Evolutionary conservation across 1,284 basidiomycete species (phyloP).

Genomic region (Puccinia polysora): DNA sequence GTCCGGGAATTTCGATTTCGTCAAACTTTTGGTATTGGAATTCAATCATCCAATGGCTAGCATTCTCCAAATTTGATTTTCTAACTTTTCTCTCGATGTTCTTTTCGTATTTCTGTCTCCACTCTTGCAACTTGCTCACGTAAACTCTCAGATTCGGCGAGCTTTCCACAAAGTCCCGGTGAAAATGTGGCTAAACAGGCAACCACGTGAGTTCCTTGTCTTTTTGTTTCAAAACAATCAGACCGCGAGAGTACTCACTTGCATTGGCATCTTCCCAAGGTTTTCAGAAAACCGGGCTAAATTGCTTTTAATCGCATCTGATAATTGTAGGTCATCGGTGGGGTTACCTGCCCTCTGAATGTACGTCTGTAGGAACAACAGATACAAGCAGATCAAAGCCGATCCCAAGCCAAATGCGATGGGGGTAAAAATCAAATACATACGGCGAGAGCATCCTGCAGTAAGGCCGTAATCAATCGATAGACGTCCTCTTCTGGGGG

Average conservation of each 20-base stretch:
- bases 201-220: slow-evolving; percentile 40
- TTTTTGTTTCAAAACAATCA: neutral
- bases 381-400: too few relatives aligned
- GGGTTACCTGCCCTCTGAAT: slow-evolving; percentile 38
- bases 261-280: slow-evolving; percentile 25
- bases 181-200: slow-evolving; percentile 69
- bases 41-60: slow-evolving; percentile 91
- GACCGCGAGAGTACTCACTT: slow-evolving; percentile 55
- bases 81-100: slow-evolving; percentile 76
- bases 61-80: slow-evolving; percentile 77
- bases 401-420: slow-evolving; percentile 11
- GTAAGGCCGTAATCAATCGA: slow-evolving; percentile 76
- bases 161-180: slow-evolving; percentile 80
- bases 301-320: slow-evolving; percentile 31
- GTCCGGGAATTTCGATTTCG: slow-evolving; percentile 96
- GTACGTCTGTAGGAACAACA: slow-evolving; percentile 17
- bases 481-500: slow-evolving; percentile 91
- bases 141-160: slow-evolving; percentile 82
- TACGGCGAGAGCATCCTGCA: slow-evolving; percentile 61
- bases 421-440: slow-evolving; percentile 43
- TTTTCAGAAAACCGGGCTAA: slow-evolving; percentile 22
- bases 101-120: slow-evolving; percentile 88
- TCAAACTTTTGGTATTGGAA: slow-evolving; percentile 98
- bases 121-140: slow-evolving; percentile 79
- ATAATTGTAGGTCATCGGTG: slow-evolving; percentile 38